A percentile compares a stretch with the other conserved stretches of the same genome.
Evolutionary conservation across 169 alveolate species (phyloP).

Genomic region (Eimeria tenella): DNA sequence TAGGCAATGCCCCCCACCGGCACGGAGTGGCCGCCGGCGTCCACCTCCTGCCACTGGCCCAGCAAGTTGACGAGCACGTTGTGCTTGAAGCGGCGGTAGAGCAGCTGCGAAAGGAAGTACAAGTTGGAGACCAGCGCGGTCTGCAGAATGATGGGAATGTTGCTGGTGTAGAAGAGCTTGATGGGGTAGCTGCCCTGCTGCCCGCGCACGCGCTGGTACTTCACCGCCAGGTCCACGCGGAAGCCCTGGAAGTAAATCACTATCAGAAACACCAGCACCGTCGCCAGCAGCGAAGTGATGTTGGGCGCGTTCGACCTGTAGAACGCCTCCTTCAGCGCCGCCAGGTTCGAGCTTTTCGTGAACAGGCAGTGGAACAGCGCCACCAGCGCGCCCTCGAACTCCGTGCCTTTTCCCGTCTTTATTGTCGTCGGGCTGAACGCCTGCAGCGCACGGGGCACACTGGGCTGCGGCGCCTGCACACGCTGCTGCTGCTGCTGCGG

Average conservation of each 20-base stretch:
- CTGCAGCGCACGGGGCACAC: background rate
- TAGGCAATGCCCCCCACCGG: conserved; percentile 99
- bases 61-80: conserved; percentile 95
- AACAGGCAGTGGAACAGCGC: conserved; percentile 98
- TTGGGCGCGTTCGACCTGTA: conserved; percentile 99
- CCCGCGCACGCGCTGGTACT: conserved; percentile 97
- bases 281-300: conserved; percentile 97
- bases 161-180: conserved; percentile 99
- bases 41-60: conserved; percentile 98
- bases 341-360: conserved; percentile 93
- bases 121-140: conserved; percentile 98
- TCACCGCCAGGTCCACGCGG: conserved; percentile 97
- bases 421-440: conserved; percentile 99
- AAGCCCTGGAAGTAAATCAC: conserved; percentile 99
- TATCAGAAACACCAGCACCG: conserved; percentile 97
- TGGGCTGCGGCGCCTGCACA: background rate
- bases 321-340: conserved; percentile 97
- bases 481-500: background rate
- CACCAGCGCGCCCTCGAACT: conserved; percentile 99
- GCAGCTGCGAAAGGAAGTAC: conserved; percentile 99
- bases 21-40: conserved; percentile 96
- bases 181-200: conserved; percentile 99
- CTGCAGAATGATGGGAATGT: conserved; percentile 99
- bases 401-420: conserved; percentile 96
- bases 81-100: conserved; percentile 97